Evolutionary conservation across 768 basidiomycete genomes (phyloP), one percentile per base, ranked within the genome.

Genomic region (Pulveroboletus frians): DNA sequence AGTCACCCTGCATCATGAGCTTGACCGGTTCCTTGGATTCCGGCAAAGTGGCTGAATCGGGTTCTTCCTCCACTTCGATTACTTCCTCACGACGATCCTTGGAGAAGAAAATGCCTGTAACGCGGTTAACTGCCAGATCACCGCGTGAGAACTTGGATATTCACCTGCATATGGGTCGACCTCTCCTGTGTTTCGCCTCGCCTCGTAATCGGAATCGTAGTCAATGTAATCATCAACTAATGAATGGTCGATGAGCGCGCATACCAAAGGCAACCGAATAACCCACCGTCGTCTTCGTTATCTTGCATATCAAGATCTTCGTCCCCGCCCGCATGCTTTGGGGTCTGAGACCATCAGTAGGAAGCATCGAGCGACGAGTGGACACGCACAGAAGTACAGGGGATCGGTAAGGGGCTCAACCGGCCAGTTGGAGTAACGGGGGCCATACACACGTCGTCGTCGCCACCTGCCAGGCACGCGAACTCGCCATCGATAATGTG

Each of bases 21-120:
- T 79, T 79, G 29, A 82, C 74, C 15, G 68, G 67, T 48, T 80
- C 77, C 35, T 66, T 68, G 48, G 65, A 72, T 17, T 65, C 67
- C 15, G 72, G 65, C 29, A 88, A 62, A 35, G 64, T 52, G 15
- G 70, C 70, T 36, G 63, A 62, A 64, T 87, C 84, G 7, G 84
- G 76, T 42, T 84, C 77, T 68, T 93, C 92, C 61, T 93, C 86
- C 1, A 93, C 81, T 70, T 96, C 92, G 40, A 94, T 90, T 32
- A 94, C 87, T 66, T 89, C 88, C 68, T 95, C 93, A 36, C 81
- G 79, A 41, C 93, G 79, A 63, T 93, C 91, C 72, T 95, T 95
- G 37, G 92, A 95, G 67, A 93, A 96, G 76, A 95, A 95, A 46
- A 95, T 81, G 20, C 90, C 92, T 92, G 50, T 5, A 35, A 34